Evolutionary conservation across 2,329 filamentous ascomycete genomes (phyloP), one percentile per base, ranked within the genome.

Genomic region (Aspergillus amoenus): DNA sequence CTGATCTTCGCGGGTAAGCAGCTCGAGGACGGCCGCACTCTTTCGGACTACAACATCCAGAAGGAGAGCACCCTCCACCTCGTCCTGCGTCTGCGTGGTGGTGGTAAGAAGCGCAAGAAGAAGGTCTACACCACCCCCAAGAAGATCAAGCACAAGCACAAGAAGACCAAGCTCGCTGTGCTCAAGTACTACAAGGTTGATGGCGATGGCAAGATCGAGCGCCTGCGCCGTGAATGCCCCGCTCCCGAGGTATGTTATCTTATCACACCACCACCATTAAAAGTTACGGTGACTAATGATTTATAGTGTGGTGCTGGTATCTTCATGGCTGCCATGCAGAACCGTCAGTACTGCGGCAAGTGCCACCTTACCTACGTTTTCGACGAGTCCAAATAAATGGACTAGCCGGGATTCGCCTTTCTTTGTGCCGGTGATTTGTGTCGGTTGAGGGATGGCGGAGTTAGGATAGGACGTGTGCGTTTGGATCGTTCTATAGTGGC

Each of bases 141-240:
- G 93, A 99, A 99, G 92, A 99, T 99, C 90, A 99, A 99, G 94
- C 94, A 99, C 89, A 99, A 99, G 93, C 90, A 92, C 86, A 99
- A 97, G 92, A 99, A 99, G 93, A 96, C 90, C 88, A 99, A 99
- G 90, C 85, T 99, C 81, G 94, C 94, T 76, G 93, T 99, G 72
- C 93, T 99, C 81, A 99, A 99, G 89, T 99, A 99, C 91, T 99
- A 99, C 91, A 99, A 99, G 91, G 94, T 99, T 74, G 94, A 97
- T 81, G 91, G 90, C 73, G 94, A 99, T 76, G 94, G 95, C 82
- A 97, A 97, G 89, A 97, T 99, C 75, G 94, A 99, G 90, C 94
- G 94, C 77, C 89, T 99, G 70, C 88, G 95, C 79, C 88, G 94
- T 81, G 95, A 99, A 88, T 99, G 94, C 86, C 94, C 95, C 69